Evolutionary conservation across 2,329 filamentous ascomycete species (phyloP).

Genomic region (Apiospora arundinis): DNA sequence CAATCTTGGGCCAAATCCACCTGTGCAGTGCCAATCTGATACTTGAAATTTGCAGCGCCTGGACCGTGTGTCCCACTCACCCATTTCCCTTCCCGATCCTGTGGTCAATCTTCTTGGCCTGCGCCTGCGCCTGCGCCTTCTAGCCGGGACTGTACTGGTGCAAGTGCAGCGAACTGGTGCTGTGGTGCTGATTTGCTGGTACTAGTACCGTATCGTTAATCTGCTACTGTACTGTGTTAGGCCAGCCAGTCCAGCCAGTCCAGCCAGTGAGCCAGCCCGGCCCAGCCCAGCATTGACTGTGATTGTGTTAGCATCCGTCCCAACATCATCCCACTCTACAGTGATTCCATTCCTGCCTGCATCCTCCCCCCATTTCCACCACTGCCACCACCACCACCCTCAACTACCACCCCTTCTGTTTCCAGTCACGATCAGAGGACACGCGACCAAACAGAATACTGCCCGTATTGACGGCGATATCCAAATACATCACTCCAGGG

Average conservation of each 20-base stretch:
- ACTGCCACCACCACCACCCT: not conserved
- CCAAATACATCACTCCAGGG: not conserved
- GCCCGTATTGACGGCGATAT: not conserved
- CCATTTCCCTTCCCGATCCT: conserved; percentile 21
- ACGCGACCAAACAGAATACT: conserved; percentile 1
- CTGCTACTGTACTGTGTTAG: conserved; percentile 8
- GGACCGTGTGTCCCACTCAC: conserved; percentile 21
- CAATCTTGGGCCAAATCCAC: conserved; percentile 9
- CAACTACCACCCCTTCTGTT: not conserved
- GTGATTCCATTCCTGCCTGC: conserved; percentile 11
- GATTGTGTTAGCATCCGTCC: not conserved
- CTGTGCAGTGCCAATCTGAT: conserved; percentile 15
- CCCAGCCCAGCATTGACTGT: conserved; percentile 13
- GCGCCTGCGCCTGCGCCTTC: not conserved
- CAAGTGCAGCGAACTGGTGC: not conserved
- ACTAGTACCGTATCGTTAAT: conserved; percentile 1
- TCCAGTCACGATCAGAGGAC: conserved; percentile 9
- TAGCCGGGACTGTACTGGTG: not conserved
- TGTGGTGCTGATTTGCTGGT: not conserved
- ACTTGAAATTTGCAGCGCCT: conserved; percentile 21
- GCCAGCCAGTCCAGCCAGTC: not conserved
- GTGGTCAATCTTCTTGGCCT: not conserved
- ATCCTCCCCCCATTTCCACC: conserved; percentile 14
- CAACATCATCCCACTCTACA: conserved; percentile 20
- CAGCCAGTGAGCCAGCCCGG: not conserved